Base-by-base conservation (phyloP, 148 eudicot species). In the Spergularia bocconei region DNA sequence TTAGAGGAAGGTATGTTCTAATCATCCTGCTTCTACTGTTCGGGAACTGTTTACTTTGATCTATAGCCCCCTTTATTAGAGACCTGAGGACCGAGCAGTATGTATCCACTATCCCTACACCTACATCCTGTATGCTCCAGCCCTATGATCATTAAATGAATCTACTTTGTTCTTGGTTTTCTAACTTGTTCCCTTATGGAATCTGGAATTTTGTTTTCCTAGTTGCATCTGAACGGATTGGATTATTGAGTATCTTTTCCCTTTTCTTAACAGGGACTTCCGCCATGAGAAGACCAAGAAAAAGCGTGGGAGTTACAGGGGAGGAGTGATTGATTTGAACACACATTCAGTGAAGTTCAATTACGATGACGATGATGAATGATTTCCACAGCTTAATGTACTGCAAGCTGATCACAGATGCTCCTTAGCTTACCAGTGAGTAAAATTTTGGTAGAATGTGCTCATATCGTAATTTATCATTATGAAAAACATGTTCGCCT, bases 281-380 rank as follows among this genome's bases (percentile, higher is more conserved):
- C 97, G 97, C 23, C 98, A 93, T 79, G 98, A 93, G 55, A 93
- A 93, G 81, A 93, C 98, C 13, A 91, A 93, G 89, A 91, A 93
- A 81, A 93, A 93, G 86, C 97, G 97, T 6, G 98, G 98, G 71
- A 88, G 90, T 85, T 93, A 93, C 73, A 87, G 97, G 78, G 97
- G 98, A 79, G 98, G 97, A 19, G 84, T 74, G 83, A 91, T 93
- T 57, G 98, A 93, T 86, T 76, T 86, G 74, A 79, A 88, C 14
- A 82, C 97, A 55, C 97, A 90, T 79, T 93, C 98, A 13, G 75
- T 93, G 10, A 93, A 93, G 84, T 93, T 91, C 83, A 83, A 88
- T 58, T 89, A 93, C 56, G 82, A 85, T 0, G 93, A 91, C 25
- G 97, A 89, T 0, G 91, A 81, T 69, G 87, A 89, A 74, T 88